Conservation (phyloP, 2,329 filamentous ascomycete genomes). For the Ceratocystis huliohia region DNA sequence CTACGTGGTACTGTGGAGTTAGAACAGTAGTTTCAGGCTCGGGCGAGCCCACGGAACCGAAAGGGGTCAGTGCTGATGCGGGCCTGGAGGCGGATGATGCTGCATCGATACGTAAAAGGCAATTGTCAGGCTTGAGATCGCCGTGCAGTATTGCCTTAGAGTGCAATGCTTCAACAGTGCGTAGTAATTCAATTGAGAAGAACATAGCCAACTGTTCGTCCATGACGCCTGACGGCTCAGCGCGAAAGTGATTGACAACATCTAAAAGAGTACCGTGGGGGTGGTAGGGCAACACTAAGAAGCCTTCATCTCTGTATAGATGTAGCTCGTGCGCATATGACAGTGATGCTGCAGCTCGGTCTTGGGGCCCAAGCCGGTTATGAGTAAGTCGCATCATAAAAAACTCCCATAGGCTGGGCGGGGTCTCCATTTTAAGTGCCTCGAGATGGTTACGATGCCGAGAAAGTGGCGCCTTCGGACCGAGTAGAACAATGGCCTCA, state of each 20-base stretch:
- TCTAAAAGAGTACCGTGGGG: conserved; percentile 90
- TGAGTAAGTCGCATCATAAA: conserved; percentile 83
- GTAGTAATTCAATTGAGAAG: conserved; percentile 80
- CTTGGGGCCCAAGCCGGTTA: conserved; percentile 55
- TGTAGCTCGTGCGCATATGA: conserved; percentile 82
- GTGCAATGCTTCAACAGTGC: conserved; percentile 80
- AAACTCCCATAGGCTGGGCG: conserved; percentile 87
- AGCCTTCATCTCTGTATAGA: conserved; percentile 79
- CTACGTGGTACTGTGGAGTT: conserved; percentile 53
- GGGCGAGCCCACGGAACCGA: not conserved
- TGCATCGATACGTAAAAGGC: conserved; percentile 68
- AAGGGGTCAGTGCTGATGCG: not conserved
- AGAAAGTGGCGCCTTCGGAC: conserved; percentile 46
- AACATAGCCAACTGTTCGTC: conserved; percentile 92
- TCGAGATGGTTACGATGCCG: conserved; percentile 51
- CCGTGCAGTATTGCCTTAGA: conserved; percentile 70
- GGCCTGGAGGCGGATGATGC: conserved; percentile 25
- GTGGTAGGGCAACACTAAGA: conserved; percentile 75
- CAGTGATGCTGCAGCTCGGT: conserved; percentile 64
- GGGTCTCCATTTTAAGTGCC: conserved; percentile 88
- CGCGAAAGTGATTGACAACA: conserved; percentile 73
- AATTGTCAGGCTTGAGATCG: conserved; percentile 92
- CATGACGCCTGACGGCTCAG: conserved; percentile 60
- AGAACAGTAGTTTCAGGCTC: conserved; percentile 30
- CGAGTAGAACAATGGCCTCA: conserved; percentile 40